A percentile compares a stretch with the other conserved stretches of the same genome.
These are phyloP conservation scores for Aspergillus fijiensis DNA, from an alignment of 2,329 filamentous ascomycete species.

Conservation along the genomic window DNA sequence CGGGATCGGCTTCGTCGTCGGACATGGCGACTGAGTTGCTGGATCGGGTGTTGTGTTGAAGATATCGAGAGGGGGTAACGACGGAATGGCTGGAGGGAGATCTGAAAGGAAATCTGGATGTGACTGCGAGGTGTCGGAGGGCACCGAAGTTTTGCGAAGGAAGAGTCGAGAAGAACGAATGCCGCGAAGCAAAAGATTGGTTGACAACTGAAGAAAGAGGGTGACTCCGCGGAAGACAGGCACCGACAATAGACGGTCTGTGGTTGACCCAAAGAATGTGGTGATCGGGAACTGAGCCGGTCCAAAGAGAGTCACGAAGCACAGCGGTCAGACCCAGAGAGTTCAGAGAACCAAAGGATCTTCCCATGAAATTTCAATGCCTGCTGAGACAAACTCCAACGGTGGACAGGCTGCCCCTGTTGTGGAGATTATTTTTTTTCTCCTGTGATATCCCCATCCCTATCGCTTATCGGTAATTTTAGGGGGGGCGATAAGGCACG, in stretches of 20 bases:
- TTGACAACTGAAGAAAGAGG: constrained; percentile 4
- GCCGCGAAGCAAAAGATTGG: not conserved
- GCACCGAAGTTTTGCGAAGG: not conserved
- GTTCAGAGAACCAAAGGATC: not conserved
- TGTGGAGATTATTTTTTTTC: not conserved
- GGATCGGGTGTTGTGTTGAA: not conserved
- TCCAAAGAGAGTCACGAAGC: constrained; percentile 6
- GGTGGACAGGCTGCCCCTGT: not conserved
- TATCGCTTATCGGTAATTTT: not conserved
- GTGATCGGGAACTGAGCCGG: not conserved
- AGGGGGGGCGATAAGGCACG: not conserved
- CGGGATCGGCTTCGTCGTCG: constrained; percentile 85
- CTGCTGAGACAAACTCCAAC: not conserved
- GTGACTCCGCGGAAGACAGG: constrained; percentile 10
- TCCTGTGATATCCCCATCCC: not conserved
- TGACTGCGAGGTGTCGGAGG: not conserved
- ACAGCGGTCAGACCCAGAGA: not conserved
- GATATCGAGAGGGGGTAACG: not conserved
- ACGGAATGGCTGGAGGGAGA: not conserved
- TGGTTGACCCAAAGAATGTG: constrained; percentile 15
- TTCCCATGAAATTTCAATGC: not conserved
- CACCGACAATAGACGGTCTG: constrained; percentile 14
- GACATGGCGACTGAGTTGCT: constrained; percentile 60
- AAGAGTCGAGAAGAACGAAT: not conserved
- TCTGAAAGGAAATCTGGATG: not conserved